These are phyloP conservation scores for Comarum palustre DNA, from an alignment of 306 rosid genomes.

Conservation along the genomic window DNA sequence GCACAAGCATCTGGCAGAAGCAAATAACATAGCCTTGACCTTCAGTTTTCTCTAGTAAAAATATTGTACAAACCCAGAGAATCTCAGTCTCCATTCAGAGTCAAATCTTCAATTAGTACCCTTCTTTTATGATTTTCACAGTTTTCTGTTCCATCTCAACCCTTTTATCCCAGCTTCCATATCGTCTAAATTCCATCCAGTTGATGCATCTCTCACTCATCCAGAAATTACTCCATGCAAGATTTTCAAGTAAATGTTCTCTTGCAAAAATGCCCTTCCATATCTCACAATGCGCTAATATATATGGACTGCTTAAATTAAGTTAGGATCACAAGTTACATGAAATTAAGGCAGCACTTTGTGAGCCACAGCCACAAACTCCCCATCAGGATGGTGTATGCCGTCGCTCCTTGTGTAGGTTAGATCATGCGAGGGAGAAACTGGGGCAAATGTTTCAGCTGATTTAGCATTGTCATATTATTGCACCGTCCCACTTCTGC, in stretches of 20 bases:
- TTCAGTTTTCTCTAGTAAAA: background rate
- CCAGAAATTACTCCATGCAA: background rate
- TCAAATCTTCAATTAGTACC: background rate
- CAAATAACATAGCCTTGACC: background rate
- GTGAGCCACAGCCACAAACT: background rate
- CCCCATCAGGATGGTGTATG: background rate
- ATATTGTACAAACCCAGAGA: background rate
- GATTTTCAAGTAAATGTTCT: background rate
- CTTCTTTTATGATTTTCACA: background rate
- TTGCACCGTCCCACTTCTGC: background rate
- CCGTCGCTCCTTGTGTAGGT: background rate
- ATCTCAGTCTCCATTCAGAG: background rate
- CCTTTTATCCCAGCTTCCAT: background rate
- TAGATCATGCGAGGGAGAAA: background rate
- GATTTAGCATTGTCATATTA: background rate
- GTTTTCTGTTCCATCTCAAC: background rate
- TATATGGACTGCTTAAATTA: background rate
- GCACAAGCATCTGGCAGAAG: background rate
- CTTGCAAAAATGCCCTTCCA: background rate
- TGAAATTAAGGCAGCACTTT: background rate
- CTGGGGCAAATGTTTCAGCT: background rate
- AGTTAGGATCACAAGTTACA: conserved; percentile 2
- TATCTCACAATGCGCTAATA: background rate
- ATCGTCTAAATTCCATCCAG: background rate
- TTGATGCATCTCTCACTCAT: background rate